Base-by-base conservation (phyloP, 2,329 filamentous ascomycete genomes). In the Fusarium austroafricanum region DNA sequence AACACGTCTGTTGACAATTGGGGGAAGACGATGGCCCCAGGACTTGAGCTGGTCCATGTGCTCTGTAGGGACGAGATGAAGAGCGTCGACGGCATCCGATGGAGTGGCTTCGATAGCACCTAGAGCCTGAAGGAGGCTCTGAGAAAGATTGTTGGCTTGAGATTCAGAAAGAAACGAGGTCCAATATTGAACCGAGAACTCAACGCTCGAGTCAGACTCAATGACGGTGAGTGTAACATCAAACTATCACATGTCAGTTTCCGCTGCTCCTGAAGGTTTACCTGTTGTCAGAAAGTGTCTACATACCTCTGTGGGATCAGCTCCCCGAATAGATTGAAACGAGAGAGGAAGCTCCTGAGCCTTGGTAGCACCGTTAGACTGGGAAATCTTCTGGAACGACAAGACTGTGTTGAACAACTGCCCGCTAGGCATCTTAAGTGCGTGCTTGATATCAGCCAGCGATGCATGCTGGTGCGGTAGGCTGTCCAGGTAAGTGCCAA, bases 391-490 rank as follows among this genome's bases (percentile, higher is more conserved):
- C n/a, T 39, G 23, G 21, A 50, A 50, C 3, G 35, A 50, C 4
- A 50, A 39, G 21, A 17, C 46, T 5, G 46, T 39, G 23, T 50
- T 50, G 17, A 50, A 50, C 17, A 50, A 9, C 20, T 44, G 14
- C 6, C 39, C 35, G 6, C 28, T 21, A 21, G 39, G 43, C 28
- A 51, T 50, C 21, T 46, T 44, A 18, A 61, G 33, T 6, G 53
- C 38, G 42, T 57, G 53, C 20, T 35, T 38, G 33, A 61, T 57
- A 18, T 56, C 53, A 8, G 58, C 45, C 20, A 61, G 29, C 23
- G 52, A 44, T 10, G 33, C 44, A 26, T 56, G 53, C 40, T 61
- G 58, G 40, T 61, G 58, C 15, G 52, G 58, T 8, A 61, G 43
- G 9, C 50, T 55, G 43, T 55, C 37, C 6, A 60, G 8, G 23